Percentiles rank a stretch among this genome's conserved stretches.
Evolutionary conservation across 306 rosid species (phyloP).

Genomic region (Leucaena leucocephala): DNA sequence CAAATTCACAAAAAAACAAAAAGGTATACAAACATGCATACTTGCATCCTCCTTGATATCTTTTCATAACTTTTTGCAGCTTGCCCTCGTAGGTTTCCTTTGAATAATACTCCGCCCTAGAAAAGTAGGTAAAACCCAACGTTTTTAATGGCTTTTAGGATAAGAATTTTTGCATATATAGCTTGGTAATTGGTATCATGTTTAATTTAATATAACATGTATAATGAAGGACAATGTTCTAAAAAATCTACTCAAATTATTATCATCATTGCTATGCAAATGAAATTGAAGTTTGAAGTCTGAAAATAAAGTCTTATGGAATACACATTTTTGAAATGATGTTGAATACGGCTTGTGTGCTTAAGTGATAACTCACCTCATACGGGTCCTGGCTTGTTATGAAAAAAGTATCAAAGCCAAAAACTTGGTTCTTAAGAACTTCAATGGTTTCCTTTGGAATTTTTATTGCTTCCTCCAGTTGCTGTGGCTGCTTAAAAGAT

Average conservation of each 20-base stretch:
- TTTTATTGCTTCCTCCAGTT: conserved; percentile 71
- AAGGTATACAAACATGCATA: conserved; percentile 26
- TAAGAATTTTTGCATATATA: conserved; percentile 25
- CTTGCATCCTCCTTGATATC: conserved; percentile 83
- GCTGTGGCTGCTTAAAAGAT: conserved; percentile 68
- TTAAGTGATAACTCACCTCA: conserved; percentile 62
- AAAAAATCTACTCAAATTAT: not conserved
- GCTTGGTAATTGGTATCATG: not conserved
- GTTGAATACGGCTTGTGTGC: not conserved
- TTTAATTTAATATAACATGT: not conserved
- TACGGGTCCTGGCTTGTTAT: conserved; percentile 93
- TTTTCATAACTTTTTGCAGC: conserved; percentile 90
- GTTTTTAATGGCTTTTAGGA: conserved; percentile 21
- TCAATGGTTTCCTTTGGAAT: conserved; percentile 86
- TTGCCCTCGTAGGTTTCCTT: conserved; percentile 93
- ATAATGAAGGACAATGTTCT: not conserved
- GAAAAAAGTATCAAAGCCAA: conserved; percentile 94
- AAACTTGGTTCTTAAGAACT: conserved; percentile 80
- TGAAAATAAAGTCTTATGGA: not conserved
- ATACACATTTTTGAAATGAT: not conserved
- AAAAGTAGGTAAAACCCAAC: conserved; percentile 24
- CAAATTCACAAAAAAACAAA: conserved; percentile 23
- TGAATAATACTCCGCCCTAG: conserved; percentile 93
- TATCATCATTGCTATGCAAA: not conserved
- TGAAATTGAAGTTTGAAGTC: not conserved